Evolutionary conservation across 2,329 filamentous ascomycete species (phyloP), one percentile per base, ranked within the genome.

Genomic region (Venturia nashicola): DNA sequence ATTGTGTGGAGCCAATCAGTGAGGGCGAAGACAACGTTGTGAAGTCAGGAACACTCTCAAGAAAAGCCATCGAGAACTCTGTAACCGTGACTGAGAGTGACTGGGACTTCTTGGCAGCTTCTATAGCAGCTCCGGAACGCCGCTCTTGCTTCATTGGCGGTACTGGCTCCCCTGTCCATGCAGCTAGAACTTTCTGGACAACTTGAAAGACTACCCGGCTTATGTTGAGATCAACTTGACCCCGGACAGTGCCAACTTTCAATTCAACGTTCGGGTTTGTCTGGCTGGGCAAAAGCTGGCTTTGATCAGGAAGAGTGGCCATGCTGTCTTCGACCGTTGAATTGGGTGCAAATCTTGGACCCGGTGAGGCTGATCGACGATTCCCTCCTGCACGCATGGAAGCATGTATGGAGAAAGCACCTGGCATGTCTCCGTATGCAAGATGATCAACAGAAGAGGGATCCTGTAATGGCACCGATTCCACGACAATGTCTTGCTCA

Each of bases 141-240:
- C 16, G 32, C 8, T 40, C 61, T 34, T 34, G 61, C 32, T 62
- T 62, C 42, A 11, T n/a, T 43, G 16, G 16, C 23, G 39, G 39
- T n/a, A 18, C 18, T 61, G 59, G 59, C 18, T 43, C 23, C 39
- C 44, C 32, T 1, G 61, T 43, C 61, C 42, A 54, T 9, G 43
- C 42, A 46, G 11, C 42, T 34, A 62, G 43, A 48, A 62, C 20
- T 54, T 39, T 40, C 7, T 44, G 40, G n/a, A 62, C n/a, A 8
- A 75, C 70, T 23, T 69, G 69, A 48, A 69, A 71, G 67, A 75
- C 69, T 59, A 75, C 69, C 32, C 69, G 70, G 27, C 73, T 71
- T 12, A 72, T 72, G 6, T 72, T 71, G 20, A 75, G 46, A 54
- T 76, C 74, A 59, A 75, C 65, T 54, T 75, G 71, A 9, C 67